These are phyloP conservation scores for Mercurialis annua DNA, from an alignment of 345 rosid species.

Conservation along the genomic window DNA sequence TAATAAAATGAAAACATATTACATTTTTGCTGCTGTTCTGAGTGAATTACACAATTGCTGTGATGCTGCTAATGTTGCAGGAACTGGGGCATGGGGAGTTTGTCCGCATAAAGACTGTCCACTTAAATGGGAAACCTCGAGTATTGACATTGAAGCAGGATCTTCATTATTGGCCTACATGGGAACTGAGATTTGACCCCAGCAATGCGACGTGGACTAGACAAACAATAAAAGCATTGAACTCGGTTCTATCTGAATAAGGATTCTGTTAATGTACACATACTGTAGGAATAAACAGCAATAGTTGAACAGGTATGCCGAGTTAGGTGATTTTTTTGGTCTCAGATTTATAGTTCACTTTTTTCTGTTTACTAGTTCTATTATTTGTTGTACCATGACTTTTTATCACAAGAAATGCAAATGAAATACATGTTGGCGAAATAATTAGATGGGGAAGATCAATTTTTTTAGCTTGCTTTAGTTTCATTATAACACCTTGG, in stretches of 20 bases:
- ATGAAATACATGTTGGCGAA: too few species aligned
- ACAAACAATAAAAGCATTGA: constrained; percentile 50
- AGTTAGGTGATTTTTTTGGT: not conserved
- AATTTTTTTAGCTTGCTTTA: too few species aligned
- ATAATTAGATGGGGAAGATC: too few species aligned
- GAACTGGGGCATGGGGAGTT: constrained; percentile 79
- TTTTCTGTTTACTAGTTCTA: too few species aligned
- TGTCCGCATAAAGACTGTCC: constrained; percentile 78
- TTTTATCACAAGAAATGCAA: too few species aligned
- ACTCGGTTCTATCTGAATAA: constrained; percentile 10
- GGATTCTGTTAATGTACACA: not conserved
- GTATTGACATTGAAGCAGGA: constrained; percentile 89
- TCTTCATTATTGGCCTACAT: constrained; percentile 93
- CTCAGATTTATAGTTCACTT: not conserved
- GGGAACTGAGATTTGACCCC: constrained; percentile 86
- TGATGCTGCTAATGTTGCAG: constrained; percentile 30
- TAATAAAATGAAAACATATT: too few species aligned
- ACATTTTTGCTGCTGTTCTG: not conserved
- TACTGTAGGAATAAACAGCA: not conserved
- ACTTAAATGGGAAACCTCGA: constrained; percentile 87
- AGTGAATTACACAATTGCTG: not conserved
- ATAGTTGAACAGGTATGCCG: too few species aligned
- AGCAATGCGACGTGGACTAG: constrained; percentile 71
- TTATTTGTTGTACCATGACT: too few species aligned
- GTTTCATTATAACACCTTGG: too few species aligned